Percentiles rank a stretch among this genome's conserved stretches.
These are phyloP conservation scores for Spatholobus suberectus DNA, from an alignment of 306 rosid species.

Conservation along the genomic window DNA sequence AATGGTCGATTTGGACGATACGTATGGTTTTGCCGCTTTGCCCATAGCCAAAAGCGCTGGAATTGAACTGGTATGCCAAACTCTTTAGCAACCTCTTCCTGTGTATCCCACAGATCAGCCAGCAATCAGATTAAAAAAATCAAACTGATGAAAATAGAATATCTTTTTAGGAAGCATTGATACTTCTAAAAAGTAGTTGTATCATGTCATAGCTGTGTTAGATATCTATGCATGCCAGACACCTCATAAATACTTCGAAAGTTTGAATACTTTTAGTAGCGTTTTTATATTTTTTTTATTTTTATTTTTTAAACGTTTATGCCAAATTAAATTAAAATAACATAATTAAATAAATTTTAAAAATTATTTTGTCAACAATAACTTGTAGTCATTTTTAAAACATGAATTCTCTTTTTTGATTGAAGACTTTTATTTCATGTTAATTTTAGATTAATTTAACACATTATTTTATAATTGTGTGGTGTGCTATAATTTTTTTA, in stretches of 20 bases:
- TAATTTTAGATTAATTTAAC: neutral
- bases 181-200: neutral
- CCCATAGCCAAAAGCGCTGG: slow-evolving; percentile 96
- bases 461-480: neutral
- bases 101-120: slow-evolving; percentile 35
- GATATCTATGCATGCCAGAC: neutral
- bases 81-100: slow-evolving; percentile 93
- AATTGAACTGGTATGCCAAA: slow-evolving; percentile 81
- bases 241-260: neutral
- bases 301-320: neutral
- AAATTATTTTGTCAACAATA: neutral
- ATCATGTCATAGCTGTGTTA: neutral
- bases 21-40: slow-evolving; percentile 81
- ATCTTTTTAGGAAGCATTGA: neutral
- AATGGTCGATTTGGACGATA: slow-evolving; percentile 86
- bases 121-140: slow-evolving; percentile 7
- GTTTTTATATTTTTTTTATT: neutral
- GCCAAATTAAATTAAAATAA: neutral
- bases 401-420: neutral
- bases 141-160: neutral
- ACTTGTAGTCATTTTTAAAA: neutral
- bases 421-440: neutral
- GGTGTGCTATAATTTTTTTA: neutral
- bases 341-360: neutral
- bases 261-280: neutral